Evolutionary conservation across 2,329 filamentous ascomycete genomes (phyloP), one percentile per base, ranked within the genome.

Genomic region (Claviceps pusilla): DNA sequence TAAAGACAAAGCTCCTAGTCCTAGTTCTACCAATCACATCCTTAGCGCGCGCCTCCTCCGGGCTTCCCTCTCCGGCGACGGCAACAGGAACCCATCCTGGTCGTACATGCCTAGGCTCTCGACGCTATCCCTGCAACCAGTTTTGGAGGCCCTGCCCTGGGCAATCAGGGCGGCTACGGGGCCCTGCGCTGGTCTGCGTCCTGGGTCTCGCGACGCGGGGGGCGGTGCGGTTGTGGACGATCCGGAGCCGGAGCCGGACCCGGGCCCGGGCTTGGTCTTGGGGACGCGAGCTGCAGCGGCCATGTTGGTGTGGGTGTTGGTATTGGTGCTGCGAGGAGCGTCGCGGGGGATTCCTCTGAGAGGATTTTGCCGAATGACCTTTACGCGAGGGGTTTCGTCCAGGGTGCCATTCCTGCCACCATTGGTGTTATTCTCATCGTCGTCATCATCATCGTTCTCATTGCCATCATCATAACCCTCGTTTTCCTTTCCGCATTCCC

Each of bases 41-140:
- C 52, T 31, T 35, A 46, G 37, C n/a, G 39, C 31, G 29, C 31
- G 28, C 31, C 45, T 50, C 31, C 33, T 46, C 10, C 49, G 31
- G 28, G 50, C 46, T 46, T 67, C 62, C 56, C 66, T 61, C n/a
- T 68, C 68, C 3, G 72, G 73, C 31, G 72, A 72, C 35, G 64
- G 63, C 56, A 71, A 65, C 55, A 75, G 59, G 51, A 76, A 76
- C 1, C 73, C 74, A 33, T 76, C 71, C 50, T 66, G 62, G 56
- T 76, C 73, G 56, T 76, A 76, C 50, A 74, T 52, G 1, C 69
- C 70, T 35, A 71, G 55, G 39, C 70, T 75, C 24, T 73, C 71
- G 0, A 64, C 60, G 16, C 71, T 72, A 24, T 57, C 58, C 1
- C 64, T 57, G 11, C 53, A 54, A 10, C 48, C 28, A 31, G 58